Base-by-base conservation (phyloP, 805 yeast species). In the Wickerhamomyces ciferrii region DNA sequence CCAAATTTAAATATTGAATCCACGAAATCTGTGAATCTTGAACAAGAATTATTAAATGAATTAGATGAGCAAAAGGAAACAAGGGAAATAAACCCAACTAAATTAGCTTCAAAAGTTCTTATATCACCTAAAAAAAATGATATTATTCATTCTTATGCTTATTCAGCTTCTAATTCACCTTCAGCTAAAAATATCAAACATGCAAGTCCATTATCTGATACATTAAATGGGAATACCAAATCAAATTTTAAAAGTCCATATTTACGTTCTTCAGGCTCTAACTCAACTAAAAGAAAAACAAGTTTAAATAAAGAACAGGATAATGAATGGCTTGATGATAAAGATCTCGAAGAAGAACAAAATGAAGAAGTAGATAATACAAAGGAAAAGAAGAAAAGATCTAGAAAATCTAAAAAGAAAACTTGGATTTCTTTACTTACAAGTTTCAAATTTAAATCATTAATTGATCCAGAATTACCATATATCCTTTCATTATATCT, bases 401-500 rank as follows among this genome's bases (percentile, higher is more conserved):
- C 44, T 14, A 48, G 48, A 25, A 39, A 48, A 27, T 50, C 31
- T 14, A 42, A 31, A 11, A 44, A 31, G 39, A 49, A 39, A 20
- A 50, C 53, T 35, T 36, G 29, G 35, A 5, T 31, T 14, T 37
- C 39, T 2, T 4, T 37, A 14, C 18, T 42, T 20, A 21, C 19
- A 5, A 35, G 18, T 19, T 42, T 34, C 17, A 42, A 36, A 24
- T n/a, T 56, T 8, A 46, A 39, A 15, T 48, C 60, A 18, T 42
- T 60, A 18, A 41, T 60, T 34, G 79, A 78, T 48, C 79, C 82
- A 3, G 66, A 65, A 37, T 54, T 71, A 10, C 91, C 91, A 0
- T 75, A 75, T 49, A 71, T 80, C 11, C 56, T 83, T 17, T 78
- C 84, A 21, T 56, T 82, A 27, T 87, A 84, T 55, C 63, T 87